A percentile compares a stretch with the other conserved stretches of the same genome.
Conservation (phyloP, 768 basidiomycete genomes). For the Fibroporia radiculosa region DNA sequence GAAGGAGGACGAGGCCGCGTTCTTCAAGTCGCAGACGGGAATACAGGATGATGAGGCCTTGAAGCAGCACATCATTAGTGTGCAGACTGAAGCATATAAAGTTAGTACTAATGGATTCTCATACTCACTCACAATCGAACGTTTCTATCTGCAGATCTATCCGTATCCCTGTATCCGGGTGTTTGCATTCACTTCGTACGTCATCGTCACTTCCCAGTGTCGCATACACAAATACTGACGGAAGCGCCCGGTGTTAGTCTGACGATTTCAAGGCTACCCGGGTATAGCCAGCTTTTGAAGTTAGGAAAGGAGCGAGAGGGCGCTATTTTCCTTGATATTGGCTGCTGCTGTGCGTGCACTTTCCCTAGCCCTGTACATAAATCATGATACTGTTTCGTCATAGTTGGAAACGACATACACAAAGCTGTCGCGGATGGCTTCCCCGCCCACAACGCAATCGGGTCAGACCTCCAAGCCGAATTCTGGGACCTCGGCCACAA, state of each 20-base stretch:
- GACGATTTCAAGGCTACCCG: not conserved
- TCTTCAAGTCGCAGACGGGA: slow-evolving; percentile 18
- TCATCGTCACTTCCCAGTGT: not conserved
- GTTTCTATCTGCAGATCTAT: slow-evolving; percentile 1
- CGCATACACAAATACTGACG: slow-evolving; percentile 6
- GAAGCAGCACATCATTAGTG: slow-evolving; percentile 19
- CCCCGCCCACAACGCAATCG: slow-evolving; percentile 29
- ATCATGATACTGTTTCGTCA: slow-evolving; percentile 1
- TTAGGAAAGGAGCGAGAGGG: slow-evolving; percentile 27
- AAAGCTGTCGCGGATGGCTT: slow-evolving; percentile 33
- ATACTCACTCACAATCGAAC: not conserved
- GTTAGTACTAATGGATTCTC: slow-evolving; percentile 11
- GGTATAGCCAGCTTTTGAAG: slow-evolving; percentile 17
- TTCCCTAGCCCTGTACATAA: not conserved
- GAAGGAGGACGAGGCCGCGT: slow-evolving; percentile 9
- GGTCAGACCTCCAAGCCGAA: slow-evolving; percentile 32
- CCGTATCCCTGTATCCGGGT: slow-evolving; percentile 3
- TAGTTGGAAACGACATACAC: slow-evolving; percentile 33
- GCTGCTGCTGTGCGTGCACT: slow-evolving; percentile 29
- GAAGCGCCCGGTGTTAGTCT: slow-evolving; percentile 7
- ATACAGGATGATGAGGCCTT: slow-evolving; percentile 20
- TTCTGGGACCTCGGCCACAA: slow-evolving; percentile 56
- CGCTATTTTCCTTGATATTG: slow-evolving; percentile 33
- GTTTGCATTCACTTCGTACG: slow-evolving; percentile 2
- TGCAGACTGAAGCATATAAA: slow-evolving; percentile 19